Evolutionary conservation across 768 basidiomycete species (phyloP), one percentile per base, ranked within the genome.

Genomic region (Kondoa malvinella): DNA sequence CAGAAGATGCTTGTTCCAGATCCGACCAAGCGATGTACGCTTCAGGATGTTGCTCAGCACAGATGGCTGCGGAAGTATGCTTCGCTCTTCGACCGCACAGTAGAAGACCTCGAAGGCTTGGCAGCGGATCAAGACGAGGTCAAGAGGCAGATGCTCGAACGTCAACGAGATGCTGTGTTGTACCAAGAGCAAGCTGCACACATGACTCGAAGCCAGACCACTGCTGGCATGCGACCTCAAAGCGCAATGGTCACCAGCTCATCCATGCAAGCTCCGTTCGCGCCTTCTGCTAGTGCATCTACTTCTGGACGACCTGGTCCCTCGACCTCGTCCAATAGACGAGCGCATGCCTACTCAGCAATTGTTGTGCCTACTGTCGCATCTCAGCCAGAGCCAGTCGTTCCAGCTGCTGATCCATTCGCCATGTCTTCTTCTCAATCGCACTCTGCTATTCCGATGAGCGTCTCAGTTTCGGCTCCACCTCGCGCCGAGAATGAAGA

Each of bases 1-100:
- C 81, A 84, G 66, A 83, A 85, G 76, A 97, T 97, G 92, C 87
- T 97, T 67, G 92, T 96, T 1, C 89, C 92, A 4, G 89, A 95
- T 72, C 92, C 92, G 3, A 80, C 81, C 21, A 82, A 83, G 32
- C 86, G 94, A 57, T 87, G 88, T 58, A 85, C 85, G 68, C 81
- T 96, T 50, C 79, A 81, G 12, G 78, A 81, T 0, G 86, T 99
- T 72, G 95, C 94, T 89, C 80, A 77, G 15, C 95, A 97, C 75
- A 82, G 84, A 2, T 99, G 94, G 94, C 80, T 97, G 27, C 78
- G 79, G 0, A 81, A 84, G 2, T 87, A 88, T 72, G 78, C 80
- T 1, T 75, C 79, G 16, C 74, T 83, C 1, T 94, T 96, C 77
- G 81, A 82, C 21, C 84, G 81, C 71, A 80, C 78, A 31, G 87